Evolutionary conservation across 176 grass and related monocot genomes (phyloP).

Genomic region (Pontederia crassipes): DNA sequence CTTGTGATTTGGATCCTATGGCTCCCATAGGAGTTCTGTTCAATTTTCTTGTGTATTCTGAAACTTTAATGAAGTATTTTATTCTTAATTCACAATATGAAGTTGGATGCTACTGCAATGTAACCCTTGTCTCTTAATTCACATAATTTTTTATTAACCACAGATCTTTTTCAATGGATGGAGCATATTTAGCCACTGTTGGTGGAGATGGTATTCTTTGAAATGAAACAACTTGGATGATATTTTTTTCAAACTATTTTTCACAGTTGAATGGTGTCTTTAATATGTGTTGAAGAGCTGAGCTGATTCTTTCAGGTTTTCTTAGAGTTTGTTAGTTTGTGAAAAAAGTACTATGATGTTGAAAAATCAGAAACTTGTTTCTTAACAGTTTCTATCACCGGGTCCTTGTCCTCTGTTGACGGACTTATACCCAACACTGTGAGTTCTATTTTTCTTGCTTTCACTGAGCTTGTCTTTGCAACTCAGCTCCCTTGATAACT

Average conservation of each 20-base stretch:
- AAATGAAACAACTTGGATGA: not conserved
- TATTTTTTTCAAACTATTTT: not conserved
- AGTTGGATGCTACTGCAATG: too few species aligned
- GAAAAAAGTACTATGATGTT: slow-evolving; percentile 7
- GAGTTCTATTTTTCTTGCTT: too few species aligned
- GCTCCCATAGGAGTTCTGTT: too few species aligned
- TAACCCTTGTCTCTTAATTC: too few species aligned
- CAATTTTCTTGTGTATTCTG: too few species aligned
- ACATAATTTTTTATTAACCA: slow-evolving; percentile 29
- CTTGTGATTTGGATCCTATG: too few species aligned
- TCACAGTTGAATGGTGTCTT: not conserved
- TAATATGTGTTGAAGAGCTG: slow-evolving; percentile 2
- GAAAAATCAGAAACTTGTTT: slow-evolving; percentile 4
- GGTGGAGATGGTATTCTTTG: slow-evolving; percentile 79
- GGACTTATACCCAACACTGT: too few species aligned
- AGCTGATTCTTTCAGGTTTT: slow-evolving; percentile 1
- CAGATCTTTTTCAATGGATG: slow-evolving; percentile 81
- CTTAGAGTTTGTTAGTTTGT: slow-evolving; percentile 8
- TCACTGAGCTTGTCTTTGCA: too few species aligned
- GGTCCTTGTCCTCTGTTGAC: not conserved
- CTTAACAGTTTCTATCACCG: not conserved
- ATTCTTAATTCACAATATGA: too few species aligned
- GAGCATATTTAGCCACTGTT: slow-evolving; percentile 77
- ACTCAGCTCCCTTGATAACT: too few species aligned
- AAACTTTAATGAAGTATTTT: too few species aligned